Base-by-base conservation (phyloP, 129 eudicot species). In the Chrysanthemum makinoi region DNA sequence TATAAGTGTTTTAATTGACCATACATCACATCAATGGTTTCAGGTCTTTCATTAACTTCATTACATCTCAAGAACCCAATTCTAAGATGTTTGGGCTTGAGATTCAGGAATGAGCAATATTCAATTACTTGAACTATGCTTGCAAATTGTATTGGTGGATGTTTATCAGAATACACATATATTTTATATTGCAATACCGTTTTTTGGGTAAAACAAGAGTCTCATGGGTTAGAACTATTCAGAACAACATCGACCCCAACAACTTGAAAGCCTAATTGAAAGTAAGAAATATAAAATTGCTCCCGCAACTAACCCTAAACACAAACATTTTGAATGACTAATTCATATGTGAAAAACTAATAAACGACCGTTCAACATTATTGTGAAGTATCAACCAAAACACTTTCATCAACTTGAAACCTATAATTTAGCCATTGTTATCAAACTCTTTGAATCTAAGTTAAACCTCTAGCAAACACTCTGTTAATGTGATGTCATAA, bases 381-480 rank as follows among this genome's bases (percentile, higher is more conserved):
- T 24, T 22, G 15, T 35, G 26, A 60, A 20, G 30, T 5, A 13
- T 2, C 30, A 62, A 15, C 49, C 49, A 62, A 30, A 62, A 33
- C 49, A 62, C 46, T 30, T 60, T 61, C 14, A 61, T 26, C 15
- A 30, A 24, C 47, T 44, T 61, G 33, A 20, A 56, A 18, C 6
- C 62, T 2, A 7, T 18, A 8, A 10, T 60, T 24, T 12, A 60
- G 26, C 65, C 49, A 33, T 62, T 33, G 17, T 13, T 15, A 17
- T 6, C 9, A 33, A 62, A 35, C 9, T 4, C 9, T 60, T 24
- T 9, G 3, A 24, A 11, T 22, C 16, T 59, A 59, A 59, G 64
- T 43, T 70, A 39, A 20, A 19, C 10, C 46, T n/a, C 17, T 12
- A 73, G 39, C 15, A 50, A 52, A 74, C 48, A 68, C 33, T 50